Percentiles rank a stretch among this genome's conserved stretches.
Evolutionary conservation across 192 early-diverging fungal genomes (phyloP).

Genomic region (Linnemannia exigua): DNA sequence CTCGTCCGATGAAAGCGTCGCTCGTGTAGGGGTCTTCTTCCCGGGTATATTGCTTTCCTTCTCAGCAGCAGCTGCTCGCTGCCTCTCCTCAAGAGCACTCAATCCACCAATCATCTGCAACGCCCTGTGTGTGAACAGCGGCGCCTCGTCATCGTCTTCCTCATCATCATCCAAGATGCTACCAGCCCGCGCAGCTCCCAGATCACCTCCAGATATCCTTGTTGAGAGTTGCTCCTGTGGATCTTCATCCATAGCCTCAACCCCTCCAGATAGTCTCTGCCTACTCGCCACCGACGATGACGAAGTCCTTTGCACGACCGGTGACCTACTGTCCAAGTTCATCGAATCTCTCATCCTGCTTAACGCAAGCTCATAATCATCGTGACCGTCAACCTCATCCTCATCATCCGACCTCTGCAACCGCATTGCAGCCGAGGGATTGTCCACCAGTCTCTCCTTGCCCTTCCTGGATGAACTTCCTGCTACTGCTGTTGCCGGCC

Average conservation of each 20-base stretch:
- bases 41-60: conserved; percentile 1
- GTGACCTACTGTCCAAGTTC: conserved; percentile 18
- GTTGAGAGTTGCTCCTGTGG: background rate
- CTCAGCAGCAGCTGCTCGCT: background rate
- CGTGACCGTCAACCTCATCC: conserved; percentile 6
- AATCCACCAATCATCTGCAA: conserved; percentile 39
- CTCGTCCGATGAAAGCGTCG: background rate
- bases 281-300: too few relatives aligned
- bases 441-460: conserved; percentile 29
- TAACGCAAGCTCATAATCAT: conserved; percentile 25
- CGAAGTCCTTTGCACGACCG: background rate
- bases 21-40: background rate
- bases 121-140: conserved; percentile 48
- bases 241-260: background rate
- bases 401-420: conserved; percentile 39
- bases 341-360: conserved; percentile 38
- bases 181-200: conserved; percentile 9
- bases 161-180: conserved; percentile 34
- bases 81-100: background rate
- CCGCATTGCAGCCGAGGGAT: conserved; percentile 35
- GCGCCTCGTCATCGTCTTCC: conserved; percentile 44
- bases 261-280: background rate
- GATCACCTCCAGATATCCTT: conserved; percentile 20
- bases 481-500: background rate
- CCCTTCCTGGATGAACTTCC: conserved; percentile 20